Evolutionary conservation across 2,329 filamentous ascomycete species (phyloP).

Genomic region (Pochonia chlamydosporia): DNA sequence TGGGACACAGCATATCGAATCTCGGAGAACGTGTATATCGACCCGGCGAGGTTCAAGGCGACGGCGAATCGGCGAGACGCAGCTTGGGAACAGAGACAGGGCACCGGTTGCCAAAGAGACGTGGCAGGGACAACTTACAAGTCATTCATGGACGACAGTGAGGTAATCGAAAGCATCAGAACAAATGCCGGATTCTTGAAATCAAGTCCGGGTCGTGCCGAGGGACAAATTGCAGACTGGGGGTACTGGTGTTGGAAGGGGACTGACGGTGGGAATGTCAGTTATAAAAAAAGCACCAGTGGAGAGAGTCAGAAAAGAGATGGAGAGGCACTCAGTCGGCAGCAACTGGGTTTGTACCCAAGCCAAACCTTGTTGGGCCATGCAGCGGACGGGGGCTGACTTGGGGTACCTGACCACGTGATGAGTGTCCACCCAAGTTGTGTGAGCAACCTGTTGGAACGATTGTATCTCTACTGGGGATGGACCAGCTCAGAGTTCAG

Average conservation of each 20-base stretch:
- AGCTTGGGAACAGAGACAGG: conserved; percentile 28
- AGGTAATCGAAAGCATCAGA: conserved; percentile 27
- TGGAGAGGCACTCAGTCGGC: conserved; percentile 22
- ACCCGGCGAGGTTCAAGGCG: conserved; percentile 23
- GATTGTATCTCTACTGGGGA: neutral
- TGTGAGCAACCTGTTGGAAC: neutral
- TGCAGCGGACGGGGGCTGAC: neutral
- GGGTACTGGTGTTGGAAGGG: conserved; percentile 26
- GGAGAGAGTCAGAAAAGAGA: conserved; percentile 34
- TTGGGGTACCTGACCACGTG: neutral
- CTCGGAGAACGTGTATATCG: conserved; percentile 26
- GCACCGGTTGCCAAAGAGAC: conserved; percentile 18
- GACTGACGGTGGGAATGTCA: conserved; percentile 26
- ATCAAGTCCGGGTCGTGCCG: conserved; percentile 3
- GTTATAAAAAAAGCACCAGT: conserved; percentile 27
- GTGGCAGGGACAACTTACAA: conserved; percentile 37
- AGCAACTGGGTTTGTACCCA: conserved; percentile 20
- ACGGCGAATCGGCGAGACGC: conserved; percentile 31
- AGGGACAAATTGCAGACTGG: conserved; percentile 13
- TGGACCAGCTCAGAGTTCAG: neutral
- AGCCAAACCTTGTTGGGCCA: conserved; percentile 15
- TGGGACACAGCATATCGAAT: conserved; percentile 17
- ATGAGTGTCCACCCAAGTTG: neutral
- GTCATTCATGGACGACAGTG: conserved; percentile 40
- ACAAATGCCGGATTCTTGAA: conserved; percentile 12